A percentile compares a stretch with the other conserved stretches of the same genome.
phyloP scores from a whole-genome alignment of 345 rosid genomes.

The Erucastrum elatum region DNA sequence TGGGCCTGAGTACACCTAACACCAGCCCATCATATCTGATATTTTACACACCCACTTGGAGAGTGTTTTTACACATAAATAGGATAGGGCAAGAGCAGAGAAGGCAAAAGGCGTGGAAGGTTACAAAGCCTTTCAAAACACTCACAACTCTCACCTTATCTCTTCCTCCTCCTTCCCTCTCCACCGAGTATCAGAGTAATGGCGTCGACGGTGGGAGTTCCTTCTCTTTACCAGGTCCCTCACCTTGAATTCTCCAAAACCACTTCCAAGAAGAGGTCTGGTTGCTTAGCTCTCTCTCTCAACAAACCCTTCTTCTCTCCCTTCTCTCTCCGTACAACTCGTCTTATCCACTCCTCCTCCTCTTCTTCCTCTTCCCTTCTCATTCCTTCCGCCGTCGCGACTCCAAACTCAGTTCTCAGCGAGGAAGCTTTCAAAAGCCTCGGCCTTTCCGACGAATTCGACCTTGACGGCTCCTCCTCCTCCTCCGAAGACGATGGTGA shows the following conservation, averaged over 20 bases:
- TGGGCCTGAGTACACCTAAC: background rate
- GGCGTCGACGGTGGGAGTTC: slow-evolving; percentile 53
- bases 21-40: slow-evolving; percentile 7
- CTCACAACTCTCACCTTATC: slow-evolving; percentile 20
- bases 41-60: slow-evolving; percentile 23
- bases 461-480: slow-evolving; percentile 20
- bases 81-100: slow-evolving; percentile 39
- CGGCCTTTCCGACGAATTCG: slow-evolving; percentile 41
- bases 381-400: slow-evolving; percentile 64
- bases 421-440: slow-evolving; percentile 87
- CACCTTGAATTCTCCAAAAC: slow-evolving; percentile 43
- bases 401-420: slow-evolving; percentile 80
- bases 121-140: slow-evolving; percentile 37
- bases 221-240: slow-evolving; percentile 48
- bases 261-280: slow-evolving; percentile 31
- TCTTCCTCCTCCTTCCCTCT: background rate
- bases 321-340: slow-evolving; percentile 27
- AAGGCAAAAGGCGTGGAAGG: slow-evolving; percentile 39
- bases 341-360: slow-evolving; percentile 24
- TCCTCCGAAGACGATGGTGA: slow-evolving; percentile 36
- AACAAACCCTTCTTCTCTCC: slow-evolving; percentile 38
- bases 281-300: slow-evolving; percentile 30
- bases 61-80: background rate
- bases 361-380: slow-evolving; percentile 34
- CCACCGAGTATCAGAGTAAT: slow-evolving; percentile 27